phyloP scores from a whole-genome alignment of 1,284 basidiomycete genomes.

The Ustilago esculenta region DNA sequence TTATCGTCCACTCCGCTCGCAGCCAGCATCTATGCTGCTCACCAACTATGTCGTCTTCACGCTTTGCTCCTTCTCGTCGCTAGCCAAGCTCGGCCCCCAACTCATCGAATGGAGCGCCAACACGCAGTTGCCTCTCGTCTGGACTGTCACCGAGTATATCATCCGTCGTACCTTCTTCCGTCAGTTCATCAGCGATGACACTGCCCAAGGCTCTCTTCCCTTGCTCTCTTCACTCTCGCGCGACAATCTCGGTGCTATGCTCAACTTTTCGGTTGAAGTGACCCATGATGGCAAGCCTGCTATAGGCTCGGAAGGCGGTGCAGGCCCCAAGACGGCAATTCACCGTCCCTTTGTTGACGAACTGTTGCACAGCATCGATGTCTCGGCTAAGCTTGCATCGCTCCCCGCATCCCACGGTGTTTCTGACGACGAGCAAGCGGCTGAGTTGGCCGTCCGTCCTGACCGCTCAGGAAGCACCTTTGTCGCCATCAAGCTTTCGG shows the following conservation, averaged over 20 bases:
- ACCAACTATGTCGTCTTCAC: constrained; percentile 83
- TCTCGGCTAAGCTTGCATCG: constrained; percentile 40
- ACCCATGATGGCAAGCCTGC: constrained; percentile 72
- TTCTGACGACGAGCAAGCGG: constrained; percentile 24
- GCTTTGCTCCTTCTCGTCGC: constrained; percentile 77
- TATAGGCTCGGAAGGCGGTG: constrained; percentile 70
- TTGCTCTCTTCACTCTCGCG: constrained; percentile 72
- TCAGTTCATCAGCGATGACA: constrained; percentile 89
- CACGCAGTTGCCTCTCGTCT: constrained; percentile 76
- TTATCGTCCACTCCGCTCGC: constrained; percentile 32
- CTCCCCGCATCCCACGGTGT: constrained; percentile 36
- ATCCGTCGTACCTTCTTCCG: constrained; percentile 86
- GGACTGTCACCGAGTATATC: constrained; percentile 75
- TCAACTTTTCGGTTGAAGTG: constrained; percentile 87
- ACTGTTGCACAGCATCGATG: constrained; percentile 51
- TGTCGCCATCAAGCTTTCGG: constrained; percentile 62
- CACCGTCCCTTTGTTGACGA: constrained; percentile 50
- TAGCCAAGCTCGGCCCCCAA: constrained; percentile 81
- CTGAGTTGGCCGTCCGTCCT: constrained; percentile 30
- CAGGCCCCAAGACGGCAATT: constrained; percentile 14
- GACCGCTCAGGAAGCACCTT: constrained; percentile 52
- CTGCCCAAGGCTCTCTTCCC: constrained; percentile 76
- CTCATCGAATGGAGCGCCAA: constrained; percentile 73
- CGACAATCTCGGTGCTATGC: constrained; percentile 78
- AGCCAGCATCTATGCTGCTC: constrained; percentile 68